These are phyloP conservation scores for Amaranthus cruentus DNA, from an alignment of 148 eudicot genomes.

Conservation along the genomic window DNA sequence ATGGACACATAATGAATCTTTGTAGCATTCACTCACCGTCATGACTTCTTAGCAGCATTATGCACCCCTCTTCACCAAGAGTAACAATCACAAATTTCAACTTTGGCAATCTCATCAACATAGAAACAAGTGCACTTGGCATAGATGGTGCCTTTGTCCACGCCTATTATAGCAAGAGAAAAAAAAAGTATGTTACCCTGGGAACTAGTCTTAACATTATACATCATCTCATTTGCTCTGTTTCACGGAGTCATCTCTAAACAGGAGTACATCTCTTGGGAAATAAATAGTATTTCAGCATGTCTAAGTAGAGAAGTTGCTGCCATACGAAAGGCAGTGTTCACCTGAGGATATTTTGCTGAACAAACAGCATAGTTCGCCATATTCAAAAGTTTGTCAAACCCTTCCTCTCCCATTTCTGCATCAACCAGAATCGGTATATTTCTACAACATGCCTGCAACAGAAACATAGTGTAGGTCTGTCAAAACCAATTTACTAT, in stretches of 20 bases:
- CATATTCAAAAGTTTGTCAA: conserved; percentile 56
- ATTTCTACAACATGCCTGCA: conserved; percentile 64
- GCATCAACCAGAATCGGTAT: conserved; percentile 89
- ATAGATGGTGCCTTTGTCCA: conserved; percentile 75
- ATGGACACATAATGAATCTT: not conserved
- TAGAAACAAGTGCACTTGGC: conserved; percentile 69
- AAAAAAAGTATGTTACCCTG: not conserved
- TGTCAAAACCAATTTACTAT: not conserved
- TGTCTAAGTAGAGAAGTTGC: not conserved
- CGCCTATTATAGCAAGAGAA: conserved; percentile 33
- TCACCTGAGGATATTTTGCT: conserved; percentile 79
- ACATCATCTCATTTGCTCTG: not conserved
- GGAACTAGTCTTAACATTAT: not conserved
- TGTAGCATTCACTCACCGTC: conserved; percentile 36
- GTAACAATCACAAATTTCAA: conserved; percentile 78
- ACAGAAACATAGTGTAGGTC: conserved; percentile 29
- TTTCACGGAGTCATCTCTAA: not conserved
- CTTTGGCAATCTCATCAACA: conserved; percentile 66
- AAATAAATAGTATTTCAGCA: not conserved
- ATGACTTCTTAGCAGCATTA: conserved; percentile 71
- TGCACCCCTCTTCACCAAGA: conserved; percentile 88
- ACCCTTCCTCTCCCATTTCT: conserved; percentile 73
- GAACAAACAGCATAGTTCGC: conserved; percentile 77
- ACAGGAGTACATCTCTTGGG: not conserved
- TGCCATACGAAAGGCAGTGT: not conserved